These are phyloP conservation scores for Beauveria sp. DNA, from an alignment of 2,329 filamentous ascomycete genomes.

Conservation along the genomic window DNA sequence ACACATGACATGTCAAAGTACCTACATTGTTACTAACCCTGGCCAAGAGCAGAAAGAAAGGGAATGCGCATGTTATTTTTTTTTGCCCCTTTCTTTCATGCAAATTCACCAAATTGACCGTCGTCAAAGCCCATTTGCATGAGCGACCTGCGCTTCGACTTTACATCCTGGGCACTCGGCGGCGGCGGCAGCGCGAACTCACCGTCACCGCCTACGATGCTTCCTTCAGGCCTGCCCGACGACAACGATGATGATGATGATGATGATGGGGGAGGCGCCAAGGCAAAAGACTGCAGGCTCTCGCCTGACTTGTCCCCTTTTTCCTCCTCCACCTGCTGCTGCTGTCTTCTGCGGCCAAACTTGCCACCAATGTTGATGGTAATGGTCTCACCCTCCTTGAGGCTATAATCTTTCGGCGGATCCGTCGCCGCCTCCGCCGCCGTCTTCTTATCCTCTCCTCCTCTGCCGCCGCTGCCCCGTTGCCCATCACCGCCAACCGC, in stretches of 20 bases:
- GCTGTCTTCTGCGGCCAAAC: slow-evolving; percentile 34
- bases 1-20: too few species aligned
- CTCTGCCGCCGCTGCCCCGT: slow-evolving; percentile 28
- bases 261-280: slow-evolving; percentile 60
- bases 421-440: slow-evolving; percentile 28
- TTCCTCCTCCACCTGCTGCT: slow-evolving; percentile 14
- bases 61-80: not conserved
- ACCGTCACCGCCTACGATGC: slow-evolving; percentile 24
- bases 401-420: slow-evolving; percentile 60
- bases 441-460: slow-evolving; percentile 27
- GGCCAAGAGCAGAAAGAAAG: too few species aligned
- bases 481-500: slow-evolving; percentile 19
- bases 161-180: slow-evolving; percentile 54
- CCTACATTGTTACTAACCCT: too few species aligned
- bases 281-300: slow-evolving; percentile 54
- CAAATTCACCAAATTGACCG: slow-evolving; percentile 82
- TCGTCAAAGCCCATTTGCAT: slow-evolving; percentile 76
- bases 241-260: slow-evolving; percentile 22
- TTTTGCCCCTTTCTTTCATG: slow-evolving; percentile 24
- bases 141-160: slow-evolving; percentile 49
- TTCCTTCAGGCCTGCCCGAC: slow-evolving; percentile 16
- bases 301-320: slow-evolving; percentile 14
- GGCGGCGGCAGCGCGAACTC: slow-evolving; percentile 57
- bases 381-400: slow-evolving; percentile 88
- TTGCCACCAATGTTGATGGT: slow-evolving; percentile 63